Evolutionary conservation across 108 stramenopile species (phyloP).

Genomic region (Cylindrotheca fusiformis): DNA sequence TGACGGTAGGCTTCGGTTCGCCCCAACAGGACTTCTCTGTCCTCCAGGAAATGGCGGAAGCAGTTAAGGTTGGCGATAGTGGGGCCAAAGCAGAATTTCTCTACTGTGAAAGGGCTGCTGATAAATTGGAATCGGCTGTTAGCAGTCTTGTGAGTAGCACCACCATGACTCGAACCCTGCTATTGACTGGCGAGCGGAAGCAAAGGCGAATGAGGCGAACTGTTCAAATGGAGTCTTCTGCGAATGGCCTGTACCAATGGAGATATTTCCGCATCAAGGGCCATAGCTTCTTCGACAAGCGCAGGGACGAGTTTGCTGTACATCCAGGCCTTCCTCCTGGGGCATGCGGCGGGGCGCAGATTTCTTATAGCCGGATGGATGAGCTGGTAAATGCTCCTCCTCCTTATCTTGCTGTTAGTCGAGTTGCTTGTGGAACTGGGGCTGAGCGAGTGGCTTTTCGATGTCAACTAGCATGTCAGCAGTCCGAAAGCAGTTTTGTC

Average conservation of each 20-base stretch:
- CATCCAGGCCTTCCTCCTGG: neutral
- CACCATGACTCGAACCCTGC: conserved; percentile 31
- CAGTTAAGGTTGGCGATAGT: conserved; percentile 28
- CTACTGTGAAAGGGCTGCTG: conserved; percentile 41
- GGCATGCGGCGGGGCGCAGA: conserved; percentile 1
- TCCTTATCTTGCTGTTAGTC: conserved; percentile 1
- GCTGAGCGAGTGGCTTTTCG: conserved; percentile 50
- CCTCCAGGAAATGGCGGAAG: conserved; percentile 36
- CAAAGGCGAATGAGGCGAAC: neutral
- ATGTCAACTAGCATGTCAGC: conserved; percentile 31
- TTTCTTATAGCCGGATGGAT: neutral
- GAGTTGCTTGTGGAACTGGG: conserved; percentile 20
- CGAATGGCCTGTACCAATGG: conserved; percentile 37
- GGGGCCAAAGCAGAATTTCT: conserved; percentile 33
- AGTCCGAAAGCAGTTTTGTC: conserved; percentile 21
- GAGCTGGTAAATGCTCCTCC: too few relatives aligned
- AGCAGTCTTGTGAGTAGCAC: conserved; percentile 42
- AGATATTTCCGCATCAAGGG: conserved; percentile 25
- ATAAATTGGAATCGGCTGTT: conserved; percentile 37
- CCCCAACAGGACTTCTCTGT: conserved; percentile 37
- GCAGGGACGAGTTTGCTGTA: conserved; percentile 4
- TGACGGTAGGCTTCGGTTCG: conserved; percentile 37
- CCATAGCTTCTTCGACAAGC: conserved; percentile 29
- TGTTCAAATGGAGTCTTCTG: conserved; percentile 16
- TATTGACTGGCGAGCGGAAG: conserved; percentile 27